These are phyloP conservation scores for Mrakia gelida DNA, from an alignment of 768 basidiomycete species.

Conservation along the genomic window DNA sequence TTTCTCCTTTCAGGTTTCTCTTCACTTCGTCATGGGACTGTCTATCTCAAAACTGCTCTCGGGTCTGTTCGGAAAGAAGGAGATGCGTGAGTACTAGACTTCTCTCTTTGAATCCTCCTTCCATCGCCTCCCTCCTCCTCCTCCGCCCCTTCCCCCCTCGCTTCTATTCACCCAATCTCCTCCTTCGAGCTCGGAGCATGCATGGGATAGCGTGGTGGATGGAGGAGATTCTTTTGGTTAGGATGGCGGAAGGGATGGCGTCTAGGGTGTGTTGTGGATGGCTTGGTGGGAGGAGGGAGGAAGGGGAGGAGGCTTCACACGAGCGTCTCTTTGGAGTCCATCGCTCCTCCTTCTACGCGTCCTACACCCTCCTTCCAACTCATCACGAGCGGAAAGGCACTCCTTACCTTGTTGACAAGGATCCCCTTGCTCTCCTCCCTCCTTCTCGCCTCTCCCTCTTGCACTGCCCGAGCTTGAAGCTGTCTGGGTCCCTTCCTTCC, in stretches of 20 bases:
- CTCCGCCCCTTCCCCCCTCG: not conserved
- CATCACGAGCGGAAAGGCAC: too few species aligned
- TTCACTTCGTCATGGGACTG: constrained; percentile 46
- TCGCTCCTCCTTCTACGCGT: not conserved
- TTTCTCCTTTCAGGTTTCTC: not conserved
- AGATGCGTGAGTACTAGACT: constrained; percentile 77
- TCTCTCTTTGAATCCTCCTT: constrained; percentile 26
- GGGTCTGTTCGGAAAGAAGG: constrained; percentile 93
- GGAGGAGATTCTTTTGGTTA: not conserved
- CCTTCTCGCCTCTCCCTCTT: not conserved
- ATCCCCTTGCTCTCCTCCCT: not conserved
- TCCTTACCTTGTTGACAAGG: too few species aligned
- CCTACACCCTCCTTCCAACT: too few species aligned
- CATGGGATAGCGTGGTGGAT: not conserved
- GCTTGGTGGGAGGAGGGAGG: not conserved
- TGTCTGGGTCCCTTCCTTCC: constrained; percentile 70
- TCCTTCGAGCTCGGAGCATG: not conserved
- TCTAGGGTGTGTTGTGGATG: not conserved
- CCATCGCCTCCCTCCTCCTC: not conserved
- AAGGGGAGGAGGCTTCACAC: not conserved
- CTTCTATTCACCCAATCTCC: not conserved
- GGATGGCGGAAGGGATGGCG: not conserved
- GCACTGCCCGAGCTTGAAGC: not conserved
- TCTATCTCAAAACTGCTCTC: constrained; percentile 57
- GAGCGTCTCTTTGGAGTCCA: not conserved